Conservation (phyloP, 2,329 filamentous ascomycete genomes). For the Cladophialophora psammophila region DNA sequence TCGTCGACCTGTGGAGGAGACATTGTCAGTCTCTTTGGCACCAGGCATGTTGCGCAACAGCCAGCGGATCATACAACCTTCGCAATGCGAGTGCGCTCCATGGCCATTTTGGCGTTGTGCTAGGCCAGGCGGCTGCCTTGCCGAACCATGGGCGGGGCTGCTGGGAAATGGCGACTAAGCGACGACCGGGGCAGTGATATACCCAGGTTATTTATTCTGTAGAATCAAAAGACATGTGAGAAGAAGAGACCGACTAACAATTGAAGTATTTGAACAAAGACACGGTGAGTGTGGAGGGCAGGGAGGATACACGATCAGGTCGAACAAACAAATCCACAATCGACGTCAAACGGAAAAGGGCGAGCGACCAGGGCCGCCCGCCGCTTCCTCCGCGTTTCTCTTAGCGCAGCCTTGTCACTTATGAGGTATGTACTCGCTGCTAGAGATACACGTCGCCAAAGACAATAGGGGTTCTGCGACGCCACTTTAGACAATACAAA, state of each 20-base stretch:
- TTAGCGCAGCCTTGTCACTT: constrained; percentile 28
- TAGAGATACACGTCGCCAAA: neutral
- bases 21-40: constrained; percentile 28
- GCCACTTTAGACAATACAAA: neutral
- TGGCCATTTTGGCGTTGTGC: constrained; percentile 36
- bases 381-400: neutral
- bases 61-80: constrained; percentile 32
- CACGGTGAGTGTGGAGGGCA: neutral
- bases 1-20: constrained; percentile 56
- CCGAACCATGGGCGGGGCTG: neutral
- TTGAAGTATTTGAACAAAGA: neutral
- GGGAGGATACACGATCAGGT: neutral
- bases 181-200: neutral
- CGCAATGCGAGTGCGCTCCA: constrained; percentile 42
- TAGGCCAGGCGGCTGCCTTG: constrained; percentile 11
- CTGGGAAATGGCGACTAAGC: constrained; percentile 9
- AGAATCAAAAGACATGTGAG: neutral
- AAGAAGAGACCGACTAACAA: neutral
- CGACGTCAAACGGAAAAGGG: constrained; percentile 18
- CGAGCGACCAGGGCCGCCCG: neutral
- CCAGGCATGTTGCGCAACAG: neutral
- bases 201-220: neutral
- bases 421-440: too few relatives aligned
- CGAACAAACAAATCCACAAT: constrained; percentile 7
- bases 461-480: neutral